A percentile compares a stretch with the other conserved stretches of the same genome.
Evolutionary conservation across 108 stramenopile species (phyloP).

Genomic region (Pseudonitzschia multistriata): DNA sequence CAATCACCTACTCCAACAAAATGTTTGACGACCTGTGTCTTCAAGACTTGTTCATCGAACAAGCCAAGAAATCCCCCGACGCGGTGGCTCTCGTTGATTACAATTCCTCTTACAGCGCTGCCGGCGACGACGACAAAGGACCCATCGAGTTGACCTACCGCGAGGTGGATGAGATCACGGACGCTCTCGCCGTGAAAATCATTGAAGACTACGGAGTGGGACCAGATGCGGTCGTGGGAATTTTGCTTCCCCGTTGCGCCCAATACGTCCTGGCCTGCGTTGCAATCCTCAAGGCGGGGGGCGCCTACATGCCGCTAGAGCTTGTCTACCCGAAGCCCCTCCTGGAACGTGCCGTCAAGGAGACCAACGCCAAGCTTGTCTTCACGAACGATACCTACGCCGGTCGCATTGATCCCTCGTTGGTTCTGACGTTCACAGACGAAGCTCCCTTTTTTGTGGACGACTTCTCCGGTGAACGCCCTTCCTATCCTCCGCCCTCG

Average conservation of each 20-base stretch:
- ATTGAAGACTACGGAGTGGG: conserved; percentile 22
- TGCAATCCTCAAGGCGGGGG: conserved; percentile 64
- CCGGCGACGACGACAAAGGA: background rate
- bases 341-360: conserved; percentile 52
- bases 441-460: conserved; percentile 1
- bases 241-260: conserved; percentile 60
- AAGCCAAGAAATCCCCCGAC: conserved; percentile 24
- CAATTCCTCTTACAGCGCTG: background rate
- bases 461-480: background rate
- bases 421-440: conserved; percentile 19
- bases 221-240: conserved; percentile 45
- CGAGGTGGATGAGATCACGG: conserved; percentile 26
- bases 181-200: conserved; percentile 21
- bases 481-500: conserved; percentile 29
- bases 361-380: conserved; percentile 48
- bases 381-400: conserved; percentile 31
- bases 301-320: conserved; percentile 71
- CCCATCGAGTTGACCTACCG: conserved; percentile 25
- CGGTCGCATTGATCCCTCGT: conserved; percentile 28
- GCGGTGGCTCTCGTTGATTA: conserved; percentile 32
- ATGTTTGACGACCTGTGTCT: conserved; percentile 23
- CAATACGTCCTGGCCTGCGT: conserved; percentile 65
- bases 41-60: conserved; percentile 29
- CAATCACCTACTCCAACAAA: background rate
- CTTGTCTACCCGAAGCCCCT: conserved; percentile 69